Evolutionary conservation across 2,329 filamentous ascomycete species (phyloP), one percentile per base, ranked within the genome.

Genomic region (Periconia macrospinosa): DNA sequence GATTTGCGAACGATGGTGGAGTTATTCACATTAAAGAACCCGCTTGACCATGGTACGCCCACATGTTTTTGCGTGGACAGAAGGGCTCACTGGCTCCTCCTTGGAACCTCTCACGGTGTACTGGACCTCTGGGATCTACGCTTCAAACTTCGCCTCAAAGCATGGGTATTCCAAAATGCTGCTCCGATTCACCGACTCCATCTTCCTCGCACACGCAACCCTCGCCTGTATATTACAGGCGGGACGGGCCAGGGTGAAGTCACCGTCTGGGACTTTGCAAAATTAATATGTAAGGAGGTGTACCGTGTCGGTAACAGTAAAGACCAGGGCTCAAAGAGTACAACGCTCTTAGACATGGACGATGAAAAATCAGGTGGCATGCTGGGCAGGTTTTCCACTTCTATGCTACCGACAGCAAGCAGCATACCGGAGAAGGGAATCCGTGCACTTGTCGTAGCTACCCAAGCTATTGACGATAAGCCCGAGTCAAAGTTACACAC

Each of bases 211-310:
- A 63, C 72, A 50, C 86, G 90, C 42, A 89, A 90, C 11, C 88
- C 88, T 70, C 93, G 91, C 84, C 84, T 97, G 1, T 95, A 92
- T 70, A 88, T 97, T 9, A 88, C 92, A 2, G 92, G 93, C 15
- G 92, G 93, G 9, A 95, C 90, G 8, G 89, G 86, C 3, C 86
- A 90, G 56, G 91, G 91, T 15, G 94, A 99, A 69, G 85, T 99
- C 30, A 95, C 91, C 0, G 89, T 96, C 1, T 99, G 94, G 94
- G 94, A 97, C 67, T 80, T 97, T 15, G 93, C 97, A 70, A 95
- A 93, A 75, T 86, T 87, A 8, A 83, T 89, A 44, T 99, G 94
- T 67, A 85, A 91, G 54, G 92, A 97, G 71, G 87, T 97, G 1
- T 96, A 96, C 71, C 87, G 91, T 71, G 71, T 86, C 1, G 83